These are phyloP conservation scores for Candida sp. DNA, from an alignment of 1,139 yeast species.

Conservation along the genomic window DNA sequence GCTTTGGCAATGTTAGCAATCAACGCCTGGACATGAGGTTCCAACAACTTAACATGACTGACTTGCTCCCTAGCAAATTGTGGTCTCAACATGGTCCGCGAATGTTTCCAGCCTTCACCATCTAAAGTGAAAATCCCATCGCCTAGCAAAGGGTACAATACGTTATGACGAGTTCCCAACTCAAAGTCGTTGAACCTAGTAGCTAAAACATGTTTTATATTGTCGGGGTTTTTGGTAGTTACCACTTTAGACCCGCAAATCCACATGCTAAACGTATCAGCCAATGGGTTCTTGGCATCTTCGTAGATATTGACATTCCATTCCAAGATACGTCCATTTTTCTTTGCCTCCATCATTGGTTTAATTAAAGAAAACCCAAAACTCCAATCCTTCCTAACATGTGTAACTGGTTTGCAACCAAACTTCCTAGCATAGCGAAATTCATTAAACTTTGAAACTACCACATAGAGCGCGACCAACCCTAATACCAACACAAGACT, in stretches of 20 bases:
- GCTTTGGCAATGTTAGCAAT: constrained; percentile 26
- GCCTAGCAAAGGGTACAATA: constrained; percentile 45
- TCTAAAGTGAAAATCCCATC: constrained; percentile 58
- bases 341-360: constrained; percentile 11
- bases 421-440: constrained; percentile 8
- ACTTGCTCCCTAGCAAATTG: constrained; percentile 57
- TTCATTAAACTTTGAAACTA: neutral
- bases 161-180: constrained; percentile 45
- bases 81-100: constrained; percentile 56
- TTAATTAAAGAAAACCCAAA: constrained; percentile 20
- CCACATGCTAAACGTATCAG: constrained; percentile 16
- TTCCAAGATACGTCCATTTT: constrained; percentile 13
- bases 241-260: constrained; percentile 19
- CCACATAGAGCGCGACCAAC: neutral
- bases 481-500: neutral
- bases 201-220: constrained; percentile 37
- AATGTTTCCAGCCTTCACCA: constrained; percentile 56
- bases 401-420: constrained; percentile 17
- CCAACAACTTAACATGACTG: constrained; percentile 45
- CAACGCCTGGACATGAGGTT: constrained; percentile 42
- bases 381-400: constrained; percentile 11
- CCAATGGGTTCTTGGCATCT: constrained; percentile 7
- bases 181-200: constrained; percentile 50
- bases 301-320: constrained; percentile 5
- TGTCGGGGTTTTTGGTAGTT: constrained; percentile 34